Conservation (phyloP, 208 protist species). For the Angomonas deanei region DNA sequence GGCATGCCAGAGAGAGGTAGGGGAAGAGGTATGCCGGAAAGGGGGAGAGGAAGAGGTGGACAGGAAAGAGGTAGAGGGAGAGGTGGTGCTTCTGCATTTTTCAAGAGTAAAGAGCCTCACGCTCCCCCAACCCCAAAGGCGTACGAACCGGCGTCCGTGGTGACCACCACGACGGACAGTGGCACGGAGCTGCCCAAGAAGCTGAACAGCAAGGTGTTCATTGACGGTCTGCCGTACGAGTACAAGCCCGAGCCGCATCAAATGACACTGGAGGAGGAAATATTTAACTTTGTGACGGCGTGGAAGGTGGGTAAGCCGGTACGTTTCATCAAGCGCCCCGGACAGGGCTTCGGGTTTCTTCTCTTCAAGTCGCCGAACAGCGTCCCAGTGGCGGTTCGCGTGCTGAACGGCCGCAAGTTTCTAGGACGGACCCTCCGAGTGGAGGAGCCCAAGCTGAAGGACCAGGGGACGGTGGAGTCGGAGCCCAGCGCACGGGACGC, state of each 20-base stretch:
- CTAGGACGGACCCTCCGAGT: constrained; percentile 81
- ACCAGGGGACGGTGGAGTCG: constrained; percentile 28
- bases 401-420: constrained; percentile 87
- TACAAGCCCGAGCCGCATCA: constrained; percentile 44
- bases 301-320: constrained; percentile 86
- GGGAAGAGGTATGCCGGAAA: background rate
- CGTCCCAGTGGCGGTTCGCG: constrained; percentile 71
- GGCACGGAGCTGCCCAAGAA: constrained; percentile 76
- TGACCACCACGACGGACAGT: constrained; percentile 59
- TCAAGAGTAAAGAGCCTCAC: too few relatives aligned
- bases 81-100: too few relatives aligned
- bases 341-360: constrained; percentile 88
- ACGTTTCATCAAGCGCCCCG: constrained; percentile 83
- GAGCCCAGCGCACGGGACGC: constrained; percentile 32
- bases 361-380: constrained; percentile 85
- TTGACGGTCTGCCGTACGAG: constrained; percentile 85
- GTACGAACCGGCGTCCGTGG: constrained; percentile 20
- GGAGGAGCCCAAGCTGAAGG: constrained; percentile 78
- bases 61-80: too few relatives aligned
- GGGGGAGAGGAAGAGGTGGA: too few relatives aligned
- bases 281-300: constrained; percentile 70
- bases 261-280: constrained; percentile 71
- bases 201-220: constrained; percentile 88
- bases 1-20: background rate
- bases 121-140: background rate